These are phyloP conservation scores for Coemansia sp. DNA, from an alignment of 192 early-diverging fungal genomes.

Conservation along the genomic window DNA sequence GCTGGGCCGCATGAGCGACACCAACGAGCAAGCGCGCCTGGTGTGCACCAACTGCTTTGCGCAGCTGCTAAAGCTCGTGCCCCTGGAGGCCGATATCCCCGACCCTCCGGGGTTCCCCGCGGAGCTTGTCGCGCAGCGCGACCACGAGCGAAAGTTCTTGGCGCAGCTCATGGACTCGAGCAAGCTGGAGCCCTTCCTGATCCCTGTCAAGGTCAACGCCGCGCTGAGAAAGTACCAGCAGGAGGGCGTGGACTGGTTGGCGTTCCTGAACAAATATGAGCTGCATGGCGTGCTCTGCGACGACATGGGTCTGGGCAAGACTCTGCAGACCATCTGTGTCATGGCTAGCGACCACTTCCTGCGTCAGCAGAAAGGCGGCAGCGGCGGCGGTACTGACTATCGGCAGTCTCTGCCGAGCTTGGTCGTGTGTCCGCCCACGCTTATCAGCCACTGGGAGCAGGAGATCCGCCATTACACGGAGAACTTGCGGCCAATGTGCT, in stretches of 20 bases:
- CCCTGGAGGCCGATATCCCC: conserved; percentile 93
- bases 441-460: conserved; percentile 96
- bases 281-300: conserved; percentile 98
- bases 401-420: conserved; percentile 78
- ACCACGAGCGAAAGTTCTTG: conserved; percentile 92
- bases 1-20: conserved; percentile 96
- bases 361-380: conserved; percentile 63
- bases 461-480: conserved; percentile 85
- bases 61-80: conserved; percentile 91
- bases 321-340: conserved; percentile 95
- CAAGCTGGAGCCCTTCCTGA: conserved; percentile 82
- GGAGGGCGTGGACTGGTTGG: conserved; percentile 98
- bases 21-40: conserved; percentile 86
- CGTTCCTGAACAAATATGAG: conserved; percentile 95
- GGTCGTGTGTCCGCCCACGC: conserved; percentile 94
- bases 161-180: conserved; percentile 90
- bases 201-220: conserved; percentile 92
- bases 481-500: conserved; percentile 78
- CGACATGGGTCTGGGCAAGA: conserved; percentile 99
- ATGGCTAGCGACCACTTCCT: conserved; percentile 86
- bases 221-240: conserved; percentile 96
- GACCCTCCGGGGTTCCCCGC: conserved; percentile 87
- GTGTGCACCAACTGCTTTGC: conserved; percentile 96
- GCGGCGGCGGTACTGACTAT: too few species aligned
- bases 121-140: conserved; percentile 78